Evolutionary conservation across 495 filamentous ascomycete genomes (phyloP), one percentile per base, ranked within the genome.

Genomic region (Darksidea phi): DNA sequence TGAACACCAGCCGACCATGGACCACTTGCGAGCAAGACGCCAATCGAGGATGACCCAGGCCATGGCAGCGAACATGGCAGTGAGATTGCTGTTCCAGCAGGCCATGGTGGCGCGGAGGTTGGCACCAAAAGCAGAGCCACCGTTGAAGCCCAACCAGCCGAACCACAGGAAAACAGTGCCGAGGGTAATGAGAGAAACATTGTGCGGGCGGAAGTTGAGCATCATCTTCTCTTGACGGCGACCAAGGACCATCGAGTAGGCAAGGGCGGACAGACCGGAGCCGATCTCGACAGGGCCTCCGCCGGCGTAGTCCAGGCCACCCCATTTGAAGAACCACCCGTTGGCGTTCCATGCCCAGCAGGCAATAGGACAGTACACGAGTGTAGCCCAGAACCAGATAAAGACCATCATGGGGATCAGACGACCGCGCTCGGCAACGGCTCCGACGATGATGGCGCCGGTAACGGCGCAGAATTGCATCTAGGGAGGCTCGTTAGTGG

Each of bases 151-250:
- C 61, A 98, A 79, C 94, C 95, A 97, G 69, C 94, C 94, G 72
- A 97, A 96, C 93, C 93, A 97, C 48, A 98, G 88, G 71, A 98
- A 84, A 55, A 95, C 83, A 8, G 94, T 97, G 48, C 94, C 94
- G 67, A 98, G 86, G 8, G 93, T 89, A 73, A 98, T 97, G 66
- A 97, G 80, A 7, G 94, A 97, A 67, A 97, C 93, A 77, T 97
- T 98, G 84, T 98, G 94, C 1, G 94, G 95, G 52, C 70, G 64
- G 73, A 76, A 73, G 84, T 95, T 90, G 72, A 97, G 82, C 87
- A 97, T 95, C 94, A 97, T 97, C 82, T 91, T 95, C 80, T 97
- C 94, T 78, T 97, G 94, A 54, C 95, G 90, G 66, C 91, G 88
- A 56, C 95, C 95, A 54, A 97, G 87, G 38, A 97, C 89, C 86